These are phyloP conservation scores for Cardamine chenopodiifolia DNA, from an alignment of 345 rosid species.

Conservation along the genomic window DNA sequence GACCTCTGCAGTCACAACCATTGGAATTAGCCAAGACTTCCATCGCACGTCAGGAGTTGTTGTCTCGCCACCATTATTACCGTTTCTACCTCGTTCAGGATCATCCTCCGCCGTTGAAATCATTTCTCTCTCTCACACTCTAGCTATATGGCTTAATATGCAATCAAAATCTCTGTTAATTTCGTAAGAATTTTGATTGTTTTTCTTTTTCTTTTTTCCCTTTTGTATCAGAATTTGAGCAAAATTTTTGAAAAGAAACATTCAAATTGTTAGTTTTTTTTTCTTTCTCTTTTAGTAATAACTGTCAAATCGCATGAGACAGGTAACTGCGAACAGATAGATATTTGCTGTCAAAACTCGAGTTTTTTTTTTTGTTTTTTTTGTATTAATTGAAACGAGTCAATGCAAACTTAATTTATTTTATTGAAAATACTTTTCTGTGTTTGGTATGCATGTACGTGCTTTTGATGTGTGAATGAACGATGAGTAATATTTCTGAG, in stretches of 20 bases:
- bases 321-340: conserved; percentile 13
- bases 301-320: no score
- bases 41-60: conserved; percentile 41
- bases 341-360: conserved; percentile 13
- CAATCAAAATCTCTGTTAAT: neutral
- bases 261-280: neutral
- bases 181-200: neutral
- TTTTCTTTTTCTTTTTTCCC: no score
- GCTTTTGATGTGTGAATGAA: no score
- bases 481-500: no score
- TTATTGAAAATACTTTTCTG: no score
- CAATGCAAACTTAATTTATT: neutral
- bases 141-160: neutral
- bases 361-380: no score
- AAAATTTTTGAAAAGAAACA: neutral
- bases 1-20: conserved; percentile 68
- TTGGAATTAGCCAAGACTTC: conserved; percentile 86
- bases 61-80: neutral
- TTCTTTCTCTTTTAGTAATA: neutral
- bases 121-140: conserved; percentile 1
- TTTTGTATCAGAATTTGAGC: neutral
- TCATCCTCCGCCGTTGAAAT: conserved; percentile 27
- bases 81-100: no score
- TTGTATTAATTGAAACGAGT: neutral
- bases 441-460: no score